Conservation (phyloP, 805 yeast genomes). For the Candida parachauliodes region DNA sequence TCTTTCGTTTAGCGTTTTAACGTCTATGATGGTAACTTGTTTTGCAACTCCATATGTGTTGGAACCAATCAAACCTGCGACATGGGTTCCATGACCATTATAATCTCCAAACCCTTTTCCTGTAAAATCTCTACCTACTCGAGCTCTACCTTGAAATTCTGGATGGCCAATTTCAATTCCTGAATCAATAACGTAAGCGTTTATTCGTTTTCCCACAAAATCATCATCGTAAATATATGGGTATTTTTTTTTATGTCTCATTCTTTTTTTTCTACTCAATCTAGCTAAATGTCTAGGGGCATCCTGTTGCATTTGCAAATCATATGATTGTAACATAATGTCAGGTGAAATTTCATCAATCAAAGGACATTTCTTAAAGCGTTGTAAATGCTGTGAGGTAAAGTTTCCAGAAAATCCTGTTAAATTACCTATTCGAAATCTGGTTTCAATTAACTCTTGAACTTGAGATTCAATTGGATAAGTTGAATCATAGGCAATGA, state of each 20-base stretch:
- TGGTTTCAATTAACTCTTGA: slow-evolving; percentile 44
- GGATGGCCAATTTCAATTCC: slow-evolving; percentile 66
- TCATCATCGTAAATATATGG: slow-evolving; percentile 48
- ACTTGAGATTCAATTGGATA: slow-evolving; percentile 37
- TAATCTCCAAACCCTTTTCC: slow-evolving; percentile 50
- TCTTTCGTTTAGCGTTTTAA: slow-evolving; percentile 62
- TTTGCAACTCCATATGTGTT: slow-evolving; percentile 52
- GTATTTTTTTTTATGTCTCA: slow-evolving; percentile 16
- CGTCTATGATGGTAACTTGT: slow-evolving; percentile 56
- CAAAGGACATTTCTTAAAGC: slow-evolving; percentile 54
- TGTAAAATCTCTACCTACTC: slow-evolving; percentile 58
- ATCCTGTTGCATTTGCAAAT: slow-evolving; percentile 33
- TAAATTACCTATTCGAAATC: slow-evolving; percentile 66
- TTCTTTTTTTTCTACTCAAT: slow-evolving; percentile 46
- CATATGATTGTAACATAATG: slow-evolving; percentile 53
- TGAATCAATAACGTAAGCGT: slow-evolving; percentile 80
- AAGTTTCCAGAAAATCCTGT: slow-evolving; percentile 67
- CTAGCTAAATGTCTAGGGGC: slow-evolving; percentile 68
- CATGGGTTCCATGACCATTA: slow-evolving; percentile 56
- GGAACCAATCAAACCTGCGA: slow-evolving; percentile 53
- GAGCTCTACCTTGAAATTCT: slow-evolving; percentile 62
- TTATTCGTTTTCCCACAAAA: slow-evolving; percentile 54
- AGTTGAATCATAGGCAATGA: slow-evolving; percentile 43
- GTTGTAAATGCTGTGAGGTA: slow-evolving; percentile 41
- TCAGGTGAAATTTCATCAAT: slow-evolving; percentile 72